Evolutionary conservation across 2,329 filamentous ascomycete species (phyloP), one percentile per base, ranked within the genome.

Genomic region (Fusarium pseudoanthophilum): DNA sequence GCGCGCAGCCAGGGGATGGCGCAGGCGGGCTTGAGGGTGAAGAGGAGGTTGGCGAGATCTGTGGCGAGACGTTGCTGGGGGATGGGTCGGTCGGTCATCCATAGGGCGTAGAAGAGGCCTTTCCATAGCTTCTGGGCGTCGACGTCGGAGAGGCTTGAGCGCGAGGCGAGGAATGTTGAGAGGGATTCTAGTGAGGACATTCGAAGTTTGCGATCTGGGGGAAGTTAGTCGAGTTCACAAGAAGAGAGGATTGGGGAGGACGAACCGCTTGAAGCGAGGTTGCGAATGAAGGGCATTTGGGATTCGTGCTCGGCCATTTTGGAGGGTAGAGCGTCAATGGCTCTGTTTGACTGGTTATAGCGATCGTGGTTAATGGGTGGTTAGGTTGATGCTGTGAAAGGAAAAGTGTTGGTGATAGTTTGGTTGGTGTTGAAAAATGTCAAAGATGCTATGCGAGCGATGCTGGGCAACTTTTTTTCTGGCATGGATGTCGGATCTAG

Each of bases 121-220:
- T 97, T 97, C 94, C 95, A 97, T 74, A 98, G 89, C 85, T 97
- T 97, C 69, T 95, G 86, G 56, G 94, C 86, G 73, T 97, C 95
- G 74, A 92, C 82, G 45, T 89, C 85, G 24, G 89, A 84, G 69
- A 98, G 89, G 60, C 82, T 78, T 42, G 85, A 81, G 45, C 89
- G 87, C 69, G 89, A 87, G 70, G 89, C 87, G 80, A 98, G 92
- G 86, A 93, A 98, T 56, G 90, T 88, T 74, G 91, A 90, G 34
- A 98, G 91, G 53, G 92, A 93, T 60, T 88, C 85, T 81, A 98
- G 88, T 61, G 95, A 93, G 72, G 92, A 88, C 80, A 92, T 93
- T 80, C 94, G 93, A 64, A 90, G 90, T 83, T 91, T 91, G 80
- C 92, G 91, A 83, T 97, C 94, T 97, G 11, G 11, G 78, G 78